Evolutionary conservation across 352 stramenopile genomes (phyloP).

Genomic region (Phytopythium litorale): DNA sequence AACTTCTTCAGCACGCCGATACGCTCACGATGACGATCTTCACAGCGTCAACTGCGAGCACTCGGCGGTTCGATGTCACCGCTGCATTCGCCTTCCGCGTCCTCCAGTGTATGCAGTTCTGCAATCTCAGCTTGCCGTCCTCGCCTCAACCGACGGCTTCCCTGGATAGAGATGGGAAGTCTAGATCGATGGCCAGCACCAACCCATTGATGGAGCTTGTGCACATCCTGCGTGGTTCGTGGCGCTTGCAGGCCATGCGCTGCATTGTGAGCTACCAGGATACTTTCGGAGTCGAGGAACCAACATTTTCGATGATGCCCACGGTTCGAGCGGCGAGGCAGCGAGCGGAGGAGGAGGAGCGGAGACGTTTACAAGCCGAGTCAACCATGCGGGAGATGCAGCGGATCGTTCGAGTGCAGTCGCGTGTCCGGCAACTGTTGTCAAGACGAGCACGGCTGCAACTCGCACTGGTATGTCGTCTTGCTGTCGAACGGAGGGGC

Average conservation of each 20-base stretch:
- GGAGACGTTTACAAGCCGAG: slow-evolving; percentile 1
- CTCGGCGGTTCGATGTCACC: slow-evolving; percentile 33
- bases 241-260: slow-evolving; percentile 21
- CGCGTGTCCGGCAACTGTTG: slow-evolving; percentile 25
- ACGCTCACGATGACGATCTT: slow-evolving; percentile 38
- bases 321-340: slow-evolving; percentile 25
- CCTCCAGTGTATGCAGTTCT: slow-evolving; percentile 33
- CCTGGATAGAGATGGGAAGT: neutral
- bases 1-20: slow-evolving; percentile 27
- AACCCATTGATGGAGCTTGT: slow-evolving; percentile 7
- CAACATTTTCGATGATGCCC: slow-evolving; percentile 36
- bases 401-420: slow-evolving; percentile 29
- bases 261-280: slow-evolving; percentile 36
- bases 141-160: slow-evolving; percentile 6
- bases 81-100: slow-evolving; percentile 30
- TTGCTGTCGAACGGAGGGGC: too few species aligned
- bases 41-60: slow-evolving; percentile 21
- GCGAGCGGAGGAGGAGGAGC: neutral
- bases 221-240: slow-evolving; percentile 13
- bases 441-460: slow-evolving; percentile 23
- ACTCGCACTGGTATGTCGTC: slow-evolving; percentile 29
- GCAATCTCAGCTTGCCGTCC: slow-evolving; percentile 13
- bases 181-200: neutral
- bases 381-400: slow-evolving; percentile 12
- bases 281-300: slow-evolving; percentile 17